A percentile compares a stretch with the other conserved stretches of the same genome.
phyloP scores from a whole-genome alignment of 208 protist species.

The Tritrichomonas musculus region DNA sequence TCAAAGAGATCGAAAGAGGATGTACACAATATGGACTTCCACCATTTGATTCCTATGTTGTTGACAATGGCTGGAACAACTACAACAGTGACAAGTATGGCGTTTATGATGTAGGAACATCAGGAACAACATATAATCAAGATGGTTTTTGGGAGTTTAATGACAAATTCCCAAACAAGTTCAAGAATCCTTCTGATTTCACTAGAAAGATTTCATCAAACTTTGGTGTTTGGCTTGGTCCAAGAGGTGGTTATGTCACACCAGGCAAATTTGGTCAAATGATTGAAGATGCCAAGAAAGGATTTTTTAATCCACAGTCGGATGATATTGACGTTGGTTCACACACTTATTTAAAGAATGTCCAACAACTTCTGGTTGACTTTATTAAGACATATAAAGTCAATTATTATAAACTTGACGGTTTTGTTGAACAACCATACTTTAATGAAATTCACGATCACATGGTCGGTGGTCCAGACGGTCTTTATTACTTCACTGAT shows the following conservation, averaged over 20 bases:
- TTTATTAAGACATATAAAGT: neutral
- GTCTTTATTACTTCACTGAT: constrained; percentile 1
- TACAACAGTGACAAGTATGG: neutral
- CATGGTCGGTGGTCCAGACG: neutral
- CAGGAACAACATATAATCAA: neutral
- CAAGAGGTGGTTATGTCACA: neutral
- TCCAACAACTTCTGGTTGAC: neutral
- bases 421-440: neutral
- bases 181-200: neutral
- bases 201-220: neutral
- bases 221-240: constrained; percentile 15
- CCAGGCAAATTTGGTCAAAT: neutral
- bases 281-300: neutral
- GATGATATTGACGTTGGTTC: neutral
- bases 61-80: constrained; percentile 10
- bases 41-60: neutral
- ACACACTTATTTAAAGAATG: neutral
- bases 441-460: neutral
- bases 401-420: constrained; percentile 6
- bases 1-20: neutral
- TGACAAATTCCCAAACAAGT: neutral
- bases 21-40: neutral
- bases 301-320: neutral
- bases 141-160: neutral
- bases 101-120: neutral